Evolutionary conservation across 257 asterid species (phyloP), one percentile per base, ranked within the genome.

Genomic region (Scutellaria galericulata): DNA sequence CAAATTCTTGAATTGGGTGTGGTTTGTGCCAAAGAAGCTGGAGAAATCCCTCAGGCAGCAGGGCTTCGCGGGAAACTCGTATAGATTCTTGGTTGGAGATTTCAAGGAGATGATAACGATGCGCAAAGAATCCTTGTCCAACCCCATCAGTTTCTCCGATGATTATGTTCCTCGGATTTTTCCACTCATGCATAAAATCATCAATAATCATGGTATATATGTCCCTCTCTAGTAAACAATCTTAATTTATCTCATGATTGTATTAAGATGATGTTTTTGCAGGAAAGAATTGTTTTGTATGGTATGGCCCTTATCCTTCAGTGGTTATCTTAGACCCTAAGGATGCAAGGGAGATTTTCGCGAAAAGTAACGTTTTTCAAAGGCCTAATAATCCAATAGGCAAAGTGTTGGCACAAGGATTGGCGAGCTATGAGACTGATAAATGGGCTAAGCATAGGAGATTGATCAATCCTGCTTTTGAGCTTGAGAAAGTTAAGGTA

Each of bases 381-480:
- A 87, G 83, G 84, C 70, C 41, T 4, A 7, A 51, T 9, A 80
- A 44, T 75, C 80, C 85, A 50, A 5, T 82, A 7, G 59, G 42
- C 37, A 74, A 66, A 24, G 22, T 79, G 41, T 64, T 80, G 41
- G 83, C 76, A 13, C 42, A 11, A 77, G 96, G 93, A 41, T 5
- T 87, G 27, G 82, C 64, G 2, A 14, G 41, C 42, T 72, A 82
- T 18, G 88, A 88, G 24, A 60, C 64, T 0, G 85, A 88, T 13
- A 83, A 84, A 81, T 88, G 92, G 92, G 84, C 90, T 3, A 88
- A 85, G 74, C 91, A 86, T 40, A 80, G 87, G 37, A 81, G 78
- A 50, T 52, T 83, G 18, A 78, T 88, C 66, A 86, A 79, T 66
- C 87, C 95, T 59, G 90, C 87, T 31, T 88, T 88, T 71, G 89